phyloP scores from a whole-genome alignment of 495 filamentous ascomycete species.

The Xylaria castorea region DNA sequence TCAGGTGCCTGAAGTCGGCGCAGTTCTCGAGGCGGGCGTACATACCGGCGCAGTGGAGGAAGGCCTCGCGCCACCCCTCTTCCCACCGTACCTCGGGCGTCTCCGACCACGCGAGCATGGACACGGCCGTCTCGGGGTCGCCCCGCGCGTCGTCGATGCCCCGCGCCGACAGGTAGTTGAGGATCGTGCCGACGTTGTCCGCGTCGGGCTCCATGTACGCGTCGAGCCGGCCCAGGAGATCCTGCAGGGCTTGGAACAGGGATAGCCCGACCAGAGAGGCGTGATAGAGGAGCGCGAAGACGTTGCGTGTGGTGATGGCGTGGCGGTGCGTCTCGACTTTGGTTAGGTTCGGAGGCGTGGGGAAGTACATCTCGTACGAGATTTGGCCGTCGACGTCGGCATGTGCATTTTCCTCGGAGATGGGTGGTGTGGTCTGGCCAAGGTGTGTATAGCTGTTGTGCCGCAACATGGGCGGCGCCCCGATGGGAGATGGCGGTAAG shows the following conservation, averaged over 20 bases:
- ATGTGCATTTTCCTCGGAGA: conserved; percentile 51
- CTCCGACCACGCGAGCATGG: conserved; percentile 70
- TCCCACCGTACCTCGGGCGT: conserved; percentile 64
- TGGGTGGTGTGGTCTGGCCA: conserved; percentile 50
- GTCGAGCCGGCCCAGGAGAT: conserved; percentile 62
- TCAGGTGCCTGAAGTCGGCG: conserved; percentile 64
- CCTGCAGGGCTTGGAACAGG: conserved; percentile 62
- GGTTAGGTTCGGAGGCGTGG: conserved; percentile 52
- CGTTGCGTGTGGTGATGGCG: conserved; percentile 67
- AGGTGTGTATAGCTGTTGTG: conserved; percentile 40
- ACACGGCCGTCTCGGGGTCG: conserved; percentile 65
- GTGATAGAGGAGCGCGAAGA: conserved; percentile 65
- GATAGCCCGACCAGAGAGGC: conserved; percentile 66
- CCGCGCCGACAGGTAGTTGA: conserved; percentile 62
- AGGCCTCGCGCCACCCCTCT: conserved; percentile 71
- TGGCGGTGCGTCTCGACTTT: conserved; percentile 57
- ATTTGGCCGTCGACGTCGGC: conserved; percentile 56
- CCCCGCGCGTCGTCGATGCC: conserved; percentile 73
- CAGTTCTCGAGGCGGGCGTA: conserved; percentile 60
- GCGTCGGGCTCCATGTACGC: conserved; percentile 57
- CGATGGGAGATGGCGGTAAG: conserved; percentile 53
- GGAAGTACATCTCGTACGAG: conserved; percentile 66
- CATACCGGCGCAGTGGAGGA: conserved; percentile 72
- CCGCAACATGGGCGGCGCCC: conserved; percentile 51
- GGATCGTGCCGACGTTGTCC: conserved; percentile 57